A percentile compares a stretch with the other conserved stretches of the same genome.
These are phyloP conservation scores for Coix lacrymajobi DNA, from an alignment of 176 grass and related monocot genomes.

Conservation along the genomic window DNA sequence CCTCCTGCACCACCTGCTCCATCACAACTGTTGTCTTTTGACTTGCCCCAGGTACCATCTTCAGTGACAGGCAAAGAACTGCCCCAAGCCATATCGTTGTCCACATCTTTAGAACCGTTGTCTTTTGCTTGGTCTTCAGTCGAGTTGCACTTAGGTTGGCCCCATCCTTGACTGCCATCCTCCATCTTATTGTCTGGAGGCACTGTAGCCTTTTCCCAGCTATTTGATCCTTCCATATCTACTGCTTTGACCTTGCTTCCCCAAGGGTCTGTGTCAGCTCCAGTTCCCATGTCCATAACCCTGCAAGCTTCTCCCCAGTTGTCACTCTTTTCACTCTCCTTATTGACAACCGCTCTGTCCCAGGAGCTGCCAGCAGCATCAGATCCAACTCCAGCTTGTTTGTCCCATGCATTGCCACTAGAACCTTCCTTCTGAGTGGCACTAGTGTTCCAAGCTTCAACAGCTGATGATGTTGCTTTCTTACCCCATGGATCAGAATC, in stretches of 20 bases:
- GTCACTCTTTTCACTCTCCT: conserved; percentile 38
- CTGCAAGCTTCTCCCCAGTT: conserved; percentile 36
- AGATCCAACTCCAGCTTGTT: conserved; percentile 30
- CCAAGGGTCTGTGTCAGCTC: conserved; percentile 38
- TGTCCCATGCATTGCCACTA: conserved; percentile 30
- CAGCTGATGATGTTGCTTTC: conserved; percentile 26
- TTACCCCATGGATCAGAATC: conserved; percentile 52
- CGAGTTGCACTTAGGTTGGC: conserved; percentile 27
- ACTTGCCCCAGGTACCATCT: conserved; percentile 44
- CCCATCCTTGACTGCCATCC: conserved; percentile 33
- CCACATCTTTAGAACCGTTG: background rate
- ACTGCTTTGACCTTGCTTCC: conserved; percentile 51
- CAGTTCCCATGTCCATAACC: background rate
- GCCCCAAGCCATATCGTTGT: conserved; percentile 36
- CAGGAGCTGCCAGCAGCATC: conserved; percentile 45
- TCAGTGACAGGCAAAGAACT: conserved; percentile 24
- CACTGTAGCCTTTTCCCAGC: conserved; percentile 36
- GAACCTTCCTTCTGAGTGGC: conserved; percentile 24
- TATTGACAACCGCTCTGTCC: conserved; percentile 27
- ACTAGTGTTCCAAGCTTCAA: conserved; percentile 35
- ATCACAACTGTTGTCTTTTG: conserved; percentile 27
- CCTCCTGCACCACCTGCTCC: conserved; percentile 7
- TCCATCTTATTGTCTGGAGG: conserved; percentile 26
- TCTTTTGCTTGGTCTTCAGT: conserved; percentile 39
- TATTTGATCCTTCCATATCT: conserved; percentile 24